phyloP scores from a whole-genome alignment of 352 stramenopile genomes.

The Phytophthora foliorum region DNA sequence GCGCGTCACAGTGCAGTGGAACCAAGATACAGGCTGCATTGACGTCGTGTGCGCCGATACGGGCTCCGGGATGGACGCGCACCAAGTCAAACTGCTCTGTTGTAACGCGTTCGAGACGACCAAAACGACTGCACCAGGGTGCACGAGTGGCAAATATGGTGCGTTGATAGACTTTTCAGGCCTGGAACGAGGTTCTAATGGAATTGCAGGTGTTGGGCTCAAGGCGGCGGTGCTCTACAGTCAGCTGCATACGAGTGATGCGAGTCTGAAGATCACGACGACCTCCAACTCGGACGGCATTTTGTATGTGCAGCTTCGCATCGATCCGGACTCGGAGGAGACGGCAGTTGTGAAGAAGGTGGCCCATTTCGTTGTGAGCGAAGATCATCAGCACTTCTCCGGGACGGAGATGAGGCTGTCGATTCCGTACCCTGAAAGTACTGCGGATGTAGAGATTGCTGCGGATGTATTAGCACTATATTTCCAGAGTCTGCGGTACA shows the following conservation, averaged over 20 bases:
- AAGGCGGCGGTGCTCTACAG: conserved; percentile 85
- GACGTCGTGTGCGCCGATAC: conserved; percentile 86
- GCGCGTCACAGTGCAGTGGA: conserved; percentile 52
- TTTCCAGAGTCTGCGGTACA: conserved; percentile 79
- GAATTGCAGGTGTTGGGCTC: conserved; percentile 64
- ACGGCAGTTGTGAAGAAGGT: conserved; percentile 69
- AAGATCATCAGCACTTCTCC: conserved; percentile 74
- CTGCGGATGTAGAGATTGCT: conserved; percentile 52
- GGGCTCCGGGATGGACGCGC: conserved; percentile 70
- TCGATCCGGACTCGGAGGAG: conserved; percentile 69
- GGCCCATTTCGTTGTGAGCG: conserved; percentile 64
- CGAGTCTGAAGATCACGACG: conserved; percentile 70
- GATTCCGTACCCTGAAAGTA: conserved; percentile 52
- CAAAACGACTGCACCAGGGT: conserved; percentile 30
- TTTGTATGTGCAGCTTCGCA: conserved; percentile 74
- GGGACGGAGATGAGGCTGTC: conserved; percentile 82
- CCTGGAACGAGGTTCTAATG: not conserved
- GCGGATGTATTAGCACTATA: conserved; percentile 67
- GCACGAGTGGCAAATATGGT: conserved; percentile 77
- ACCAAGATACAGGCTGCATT: conserved; percentile 39
- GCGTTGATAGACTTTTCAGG: not conserved
- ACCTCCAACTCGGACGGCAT: conserved; percentile 71
- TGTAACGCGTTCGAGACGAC: conserved; percentile 80
- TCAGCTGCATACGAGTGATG: conserved; percentile 50
- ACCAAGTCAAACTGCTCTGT: conserved; percentile 74